These are phyloP conservation scores for Takashimella koratensis DNA, from an alignment of 1,284 basidiomycete genomes.

Conservation along the genomic window DNA sequence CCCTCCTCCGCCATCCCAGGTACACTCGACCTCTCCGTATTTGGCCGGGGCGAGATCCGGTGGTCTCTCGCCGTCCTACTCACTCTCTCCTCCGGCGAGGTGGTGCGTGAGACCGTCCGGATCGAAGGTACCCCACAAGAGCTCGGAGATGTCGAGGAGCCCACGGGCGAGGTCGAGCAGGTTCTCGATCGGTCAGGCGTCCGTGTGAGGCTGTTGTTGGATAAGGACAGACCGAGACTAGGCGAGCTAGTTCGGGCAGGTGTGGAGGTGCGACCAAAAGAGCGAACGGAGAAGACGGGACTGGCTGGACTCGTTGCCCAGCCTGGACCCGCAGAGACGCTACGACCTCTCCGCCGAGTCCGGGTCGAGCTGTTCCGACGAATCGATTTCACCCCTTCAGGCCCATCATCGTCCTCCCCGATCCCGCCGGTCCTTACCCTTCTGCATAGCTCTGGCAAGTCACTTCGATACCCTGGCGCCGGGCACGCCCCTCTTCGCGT, in stretches of 20 bases:
- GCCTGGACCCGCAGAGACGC: constrained; percentile 30
- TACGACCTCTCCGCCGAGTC: constrained; percentile 38
- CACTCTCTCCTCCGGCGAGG: constrained; percentile 18
- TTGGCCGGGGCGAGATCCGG: constrained; percentile 29
- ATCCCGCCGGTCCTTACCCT: constrained; percentile 16
- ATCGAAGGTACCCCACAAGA: constrained; percentile 41
- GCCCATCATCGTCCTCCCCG: background rate
- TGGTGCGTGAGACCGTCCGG: constrained; percentile 20
- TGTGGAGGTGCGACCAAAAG: constrained; percentile 36
- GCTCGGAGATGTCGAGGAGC: constrained; percentile 9
- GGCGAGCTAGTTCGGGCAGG: constrained; percentile 36
- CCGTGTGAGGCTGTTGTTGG: constrained; percentile 29
- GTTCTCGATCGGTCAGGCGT: constrained; percentile 32
- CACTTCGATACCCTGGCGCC: constrained; percentile 42
- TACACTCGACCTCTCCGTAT: constrained; percentile 34
- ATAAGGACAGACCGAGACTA: constrained; percentile 27
- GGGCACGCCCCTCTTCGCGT: constrained; percentile 40
- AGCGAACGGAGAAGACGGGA: constrained; percentile 25
- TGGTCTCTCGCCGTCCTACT: constrained; percentile 33
- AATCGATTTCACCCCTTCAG: constrained; percentile 19
- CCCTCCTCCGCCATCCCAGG: constrained; percentile 25
- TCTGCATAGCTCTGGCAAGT: constrained; percentile 44
- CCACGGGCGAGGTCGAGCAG: constrained; percentile 14
- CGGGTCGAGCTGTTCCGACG: constrained; percentile 40
- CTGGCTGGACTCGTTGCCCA: constrained; percentile 28